phyloP scores from a whole-genome alignment of 257 asterid genomes.

The Fraxinus pennsylvanica region DNA sequence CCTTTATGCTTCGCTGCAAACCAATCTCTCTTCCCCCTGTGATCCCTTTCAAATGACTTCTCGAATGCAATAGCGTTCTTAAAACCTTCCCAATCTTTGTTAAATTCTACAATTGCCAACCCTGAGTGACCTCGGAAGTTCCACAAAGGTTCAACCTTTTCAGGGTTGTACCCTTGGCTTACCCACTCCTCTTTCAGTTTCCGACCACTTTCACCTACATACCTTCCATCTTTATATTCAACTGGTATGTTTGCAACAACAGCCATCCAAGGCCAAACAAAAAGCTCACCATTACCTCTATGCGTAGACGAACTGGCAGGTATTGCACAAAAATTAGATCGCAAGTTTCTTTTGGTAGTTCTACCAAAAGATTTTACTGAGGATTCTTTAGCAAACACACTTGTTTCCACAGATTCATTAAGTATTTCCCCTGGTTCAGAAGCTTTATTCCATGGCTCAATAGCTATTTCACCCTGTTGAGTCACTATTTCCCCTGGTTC shows the following conservation, averaged over 20 bases:
- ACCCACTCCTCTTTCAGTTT: constrained; percentile 59
- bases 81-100: constrained; percentile 78
- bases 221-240: constrained; percentile 50
- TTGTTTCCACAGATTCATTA: constrained; percentile 16
- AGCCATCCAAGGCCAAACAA: constrained; percentile 92
- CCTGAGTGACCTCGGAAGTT: constrained; percentile 62
- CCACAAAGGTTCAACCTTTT: constrained; percentile 71
- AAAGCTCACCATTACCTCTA: constrained; percentile 52
- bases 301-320: constrained; percentile 14
- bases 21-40: constrained; percentile 75
- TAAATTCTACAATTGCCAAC: constrained; percentile 68
- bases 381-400: constrained; percentile 12
- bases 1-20: constrained; percentile 36
- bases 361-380: constrained; percentile 15
- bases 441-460: constrained; percentile 10
- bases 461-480: constrained; percentile 10
- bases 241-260: constrained; percentile 68
- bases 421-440: constrained; percentile 34
- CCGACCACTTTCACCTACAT: constrained; percentile 66
- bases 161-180: constrained; percentile 68
- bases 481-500: constrained; percentile 13
- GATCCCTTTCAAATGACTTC: constrained; percentile 65
- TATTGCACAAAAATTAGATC: constrained; percentile 11
- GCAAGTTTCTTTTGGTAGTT: constrained; percentile 17
- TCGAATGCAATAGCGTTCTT: constrained; percentile 72